Conservation (phyloP, 441 rosid species). For the Gossypium davidsonii region DNA sequence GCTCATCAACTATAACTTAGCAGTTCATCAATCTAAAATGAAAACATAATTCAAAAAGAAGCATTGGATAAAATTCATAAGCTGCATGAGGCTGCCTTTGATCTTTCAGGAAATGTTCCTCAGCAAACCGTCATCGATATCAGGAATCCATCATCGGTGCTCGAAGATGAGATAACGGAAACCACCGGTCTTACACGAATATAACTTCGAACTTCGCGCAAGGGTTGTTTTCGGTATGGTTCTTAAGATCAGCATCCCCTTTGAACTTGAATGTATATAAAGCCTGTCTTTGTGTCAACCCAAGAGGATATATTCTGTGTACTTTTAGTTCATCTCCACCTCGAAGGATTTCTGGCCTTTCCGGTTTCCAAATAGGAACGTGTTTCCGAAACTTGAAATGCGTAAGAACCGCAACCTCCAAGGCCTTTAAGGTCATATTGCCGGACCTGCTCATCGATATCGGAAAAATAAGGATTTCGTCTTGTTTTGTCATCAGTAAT, state of each 20-base stretch:
- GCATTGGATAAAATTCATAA: too few relatives aligned
- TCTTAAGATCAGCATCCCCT: slow-evolving; percentile 44
- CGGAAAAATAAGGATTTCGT: not conserved
- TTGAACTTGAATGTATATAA: slow-evolving; percentile 62
- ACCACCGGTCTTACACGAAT: slow-evolving; percentile 37
- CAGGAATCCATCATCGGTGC: not conserved
- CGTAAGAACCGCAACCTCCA: slow-evolving; percentile 51
- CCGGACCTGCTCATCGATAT: slow-evolving; percentile 35
- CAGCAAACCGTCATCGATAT: not conserved
- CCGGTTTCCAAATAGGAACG: slow-evolving; percentile 71
- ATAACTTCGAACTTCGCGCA: slow-evolving; percentile 75
- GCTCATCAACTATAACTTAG: not conserved
- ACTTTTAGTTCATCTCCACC: slow-evolving; percentile 54
- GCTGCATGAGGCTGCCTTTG: not conserved
- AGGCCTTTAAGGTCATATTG: slow-evolving; percentile 43
- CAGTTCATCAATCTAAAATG: too few relatives aligned
- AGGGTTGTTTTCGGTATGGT: slow-evolving; percentile 47
- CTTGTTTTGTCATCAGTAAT: not conserved
- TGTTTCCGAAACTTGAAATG: slow-evolving; percentile 58
- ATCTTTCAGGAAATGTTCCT: not conserved
- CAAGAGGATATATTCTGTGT: slow-evolving; percentile 66
- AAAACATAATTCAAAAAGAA: too few relatives aligned
- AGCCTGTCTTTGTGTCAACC: slow-evolving; percentile 80
- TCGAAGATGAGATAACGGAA: too few relatives aligned
- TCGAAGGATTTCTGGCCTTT: slow-evolving; percentile 66